Evolutionary conservation across 164 flowering plant species (phyloP), one percentile per base, ranked within the genome.

Genomic region (Macadamia tetraphylla): DNA sequence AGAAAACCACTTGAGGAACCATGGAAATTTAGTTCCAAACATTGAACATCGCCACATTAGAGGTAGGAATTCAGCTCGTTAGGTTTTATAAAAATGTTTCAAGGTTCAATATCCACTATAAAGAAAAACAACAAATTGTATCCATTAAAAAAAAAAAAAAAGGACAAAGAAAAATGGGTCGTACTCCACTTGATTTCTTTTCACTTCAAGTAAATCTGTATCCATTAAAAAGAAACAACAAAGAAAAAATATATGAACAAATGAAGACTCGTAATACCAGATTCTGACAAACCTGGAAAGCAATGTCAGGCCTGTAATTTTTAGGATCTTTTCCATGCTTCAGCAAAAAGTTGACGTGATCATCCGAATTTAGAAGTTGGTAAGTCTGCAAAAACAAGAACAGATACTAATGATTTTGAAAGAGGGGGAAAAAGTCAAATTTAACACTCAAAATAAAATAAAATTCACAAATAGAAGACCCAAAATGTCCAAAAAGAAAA

Each of bases 231-330:
- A 46, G 9, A 46, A 46, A 46, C 9, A 8, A 46, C 1, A 46
- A 17, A 52, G 5, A 17, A 4, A 52, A 52, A 52, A 17, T 9
- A 13, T 2, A 14, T 1, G 2, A 29, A 10, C 13, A 29, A 58
- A 58, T 9, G 40, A 9, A 6, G 15, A 13, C 1, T 12, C 4
- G 61, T 30, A 30, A 58, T 58, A 3, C 14, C 14, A 67, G 70
- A 42, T 53, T 52, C 11, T 9, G 9, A 73, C 82, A 65, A 70
- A 90, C 99, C 94, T 91, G 96, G 70, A 89, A 88, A 68, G 77
- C 81, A 69, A 94, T 94, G 73, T 92, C 99, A 52, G 97, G 97
- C 64, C 98, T 84, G 74, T 87, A 94, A 70, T 89, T 86, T 65
- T 81, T 87, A 63, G 92, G 96, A 66, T 92, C 82, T 67, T 66